Conservation (phyloP, 495 filamentous ascomycete genomes). For the Chaetomium fimeti region DNA sequence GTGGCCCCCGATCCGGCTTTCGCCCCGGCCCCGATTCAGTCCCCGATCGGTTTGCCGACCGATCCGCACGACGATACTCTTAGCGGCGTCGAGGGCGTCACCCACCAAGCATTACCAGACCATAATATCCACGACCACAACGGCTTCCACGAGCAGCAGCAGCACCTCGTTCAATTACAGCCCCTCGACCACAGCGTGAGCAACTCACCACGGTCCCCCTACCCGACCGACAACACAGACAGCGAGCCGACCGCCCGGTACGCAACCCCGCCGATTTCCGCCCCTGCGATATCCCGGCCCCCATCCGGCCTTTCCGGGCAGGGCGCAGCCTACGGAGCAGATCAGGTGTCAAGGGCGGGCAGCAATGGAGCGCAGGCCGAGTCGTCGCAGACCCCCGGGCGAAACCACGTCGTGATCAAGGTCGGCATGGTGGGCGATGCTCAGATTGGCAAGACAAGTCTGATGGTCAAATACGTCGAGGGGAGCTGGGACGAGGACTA, state of each 20-base stretch:
- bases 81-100: conserved; percentile 39
- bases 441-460: conserved; percentile 96
- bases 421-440: conserved; percentile 99
- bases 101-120: conserved; percentile 30
- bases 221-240: conserved; percentile 36
- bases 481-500: conserved; percentile 99
- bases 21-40: neutral
- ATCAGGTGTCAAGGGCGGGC: conserved; percentile 38
- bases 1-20: neutral
- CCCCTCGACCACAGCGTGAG: conserved; percentile 43
- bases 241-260: conserved; percentile 42
- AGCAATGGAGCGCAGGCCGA: conserved; percentile 42
- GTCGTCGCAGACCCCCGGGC: conserved; percentile 50
- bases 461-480: conserved; percentile 99
- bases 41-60: conserved; percentile 21
- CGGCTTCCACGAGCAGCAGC: conserved; percentile 33
- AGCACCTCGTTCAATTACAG: conserved; percentile 35
- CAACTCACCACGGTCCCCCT: conserved; percentile 32
- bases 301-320: conserved; percentile 52
- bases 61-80: conserved; percentile 44
- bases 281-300: conserved; percentile 46
- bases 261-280: conserved; percentile 41
- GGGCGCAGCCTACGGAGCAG: conserved; percentile 31
- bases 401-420: conserved; percentile 95
- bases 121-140: conserved; percentile 19